phyloP scores from a whole-genome alignment of 768 basidiomycete genomes.

The Pholiota microspora region DNA sequence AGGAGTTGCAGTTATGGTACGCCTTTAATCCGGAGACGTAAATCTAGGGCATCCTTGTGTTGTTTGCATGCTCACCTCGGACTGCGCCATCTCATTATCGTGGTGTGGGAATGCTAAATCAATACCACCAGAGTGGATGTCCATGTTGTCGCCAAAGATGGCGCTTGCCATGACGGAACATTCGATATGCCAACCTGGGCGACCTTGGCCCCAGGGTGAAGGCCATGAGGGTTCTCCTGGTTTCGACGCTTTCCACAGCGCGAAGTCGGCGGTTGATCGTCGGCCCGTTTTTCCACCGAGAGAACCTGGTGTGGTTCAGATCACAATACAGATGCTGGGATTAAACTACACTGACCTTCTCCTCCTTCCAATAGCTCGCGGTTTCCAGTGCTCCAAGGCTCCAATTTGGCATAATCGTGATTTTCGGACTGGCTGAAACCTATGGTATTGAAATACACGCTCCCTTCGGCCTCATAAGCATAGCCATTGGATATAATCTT shows the following conservation, averaged over 20 bases:
- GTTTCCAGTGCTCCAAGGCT: slow-evolving; percentile 96
- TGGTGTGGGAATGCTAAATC: slow-evolving; percentile 99
- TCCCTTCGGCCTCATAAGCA: slow-evolving; percentile 66
- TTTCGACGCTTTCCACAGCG: slow-evolving; percentile 96
- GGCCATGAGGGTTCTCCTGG: slow-evolving; percentile 96
- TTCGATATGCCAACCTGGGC: slow-evolving; percentile 99
- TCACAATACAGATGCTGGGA: not conserved
- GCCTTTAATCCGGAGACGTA: slow-evolving; percentile 51
- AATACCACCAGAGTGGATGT: slow-evolving; percentile 96
- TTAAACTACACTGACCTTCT: slow-evolving; percentile 59
- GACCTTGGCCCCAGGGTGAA: slow-evolving; percentile 93
- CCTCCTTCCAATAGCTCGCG: slow-evolving; percentile 86
- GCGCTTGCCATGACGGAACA: slow-evolving; percentile 98
- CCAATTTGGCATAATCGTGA: slow-evolving; percentile 91
- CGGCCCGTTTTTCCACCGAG: slow-evolving; percentile 53
- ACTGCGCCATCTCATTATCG: slow-evolving; percentile 97
- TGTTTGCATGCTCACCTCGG: slow-evolving; percentile 59
- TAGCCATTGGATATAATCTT: slow-evolving; percentile 85
- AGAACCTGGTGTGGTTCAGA: slow-evolving; percentile 27
- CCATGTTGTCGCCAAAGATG: slow-evolving; percentile 86
- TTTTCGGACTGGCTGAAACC: slow-evolving; percentile 74
- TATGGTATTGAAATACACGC: slow-evolving; percentile 88
- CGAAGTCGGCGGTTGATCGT: slow-evolving; percentile 89
- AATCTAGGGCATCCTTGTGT: slow-evolving; percentile 9
- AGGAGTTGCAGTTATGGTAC: slow-evolving; percentile 85